Evolutionary conservation across 495 filamentous ascomycete species (phyloP).

Genomic region (Aspergillus hancockii): DNA sequence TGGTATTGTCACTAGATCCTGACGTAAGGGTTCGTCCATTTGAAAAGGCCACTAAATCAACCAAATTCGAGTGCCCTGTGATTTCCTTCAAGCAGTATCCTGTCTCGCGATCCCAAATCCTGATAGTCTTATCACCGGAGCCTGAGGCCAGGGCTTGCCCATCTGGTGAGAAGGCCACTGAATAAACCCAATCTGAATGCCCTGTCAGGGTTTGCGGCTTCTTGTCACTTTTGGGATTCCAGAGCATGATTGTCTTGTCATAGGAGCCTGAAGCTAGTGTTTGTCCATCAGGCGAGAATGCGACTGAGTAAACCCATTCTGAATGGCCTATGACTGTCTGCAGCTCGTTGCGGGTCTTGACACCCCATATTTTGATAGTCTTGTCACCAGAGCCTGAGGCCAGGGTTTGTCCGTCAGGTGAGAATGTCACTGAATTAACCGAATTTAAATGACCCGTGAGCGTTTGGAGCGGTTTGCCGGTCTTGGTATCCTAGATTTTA

Average conservation of each 20-base stretch:
- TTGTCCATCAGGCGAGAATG: constrained; percentile 18
- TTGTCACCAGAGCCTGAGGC: constrained; percentile 17
- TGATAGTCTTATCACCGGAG: constrained; percentile 26
- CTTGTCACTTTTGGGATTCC: constrained; percentile 24
- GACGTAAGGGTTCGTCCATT: too few species aligned
- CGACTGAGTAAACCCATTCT: neutral
- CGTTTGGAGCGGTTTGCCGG: constrained; percentile 7
- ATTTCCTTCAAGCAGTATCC: too few species aligned
- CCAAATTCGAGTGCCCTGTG: too few species aligned
- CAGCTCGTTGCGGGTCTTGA: neutral
- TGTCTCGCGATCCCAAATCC: constrained; percentile 31
- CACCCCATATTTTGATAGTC: neutral
- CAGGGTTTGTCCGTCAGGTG: constrained; percentile 14
- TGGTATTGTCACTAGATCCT: too few species aligned
- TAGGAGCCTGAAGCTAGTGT: constrained; percentile 25
- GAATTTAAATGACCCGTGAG: neutral
- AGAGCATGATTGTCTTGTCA: constrained; percentile 33
- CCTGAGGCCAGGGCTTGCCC: constrained; percentile 26
- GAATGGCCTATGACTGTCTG: constrained; percentile 6
- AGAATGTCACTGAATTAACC: neutral
- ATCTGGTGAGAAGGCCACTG: constrained; percentile 12
- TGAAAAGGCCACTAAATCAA: too few species aligned
- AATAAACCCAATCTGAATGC: constrained; percentile 3
- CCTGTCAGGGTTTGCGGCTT: neutral
- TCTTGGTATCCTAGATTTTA: too few species aligned